These are phyloP conservation scores for Aspergillus sp. DNA, from an alignment of 2,329 filamentous ascomycete species.

Conservation along the genomic window DNA sequence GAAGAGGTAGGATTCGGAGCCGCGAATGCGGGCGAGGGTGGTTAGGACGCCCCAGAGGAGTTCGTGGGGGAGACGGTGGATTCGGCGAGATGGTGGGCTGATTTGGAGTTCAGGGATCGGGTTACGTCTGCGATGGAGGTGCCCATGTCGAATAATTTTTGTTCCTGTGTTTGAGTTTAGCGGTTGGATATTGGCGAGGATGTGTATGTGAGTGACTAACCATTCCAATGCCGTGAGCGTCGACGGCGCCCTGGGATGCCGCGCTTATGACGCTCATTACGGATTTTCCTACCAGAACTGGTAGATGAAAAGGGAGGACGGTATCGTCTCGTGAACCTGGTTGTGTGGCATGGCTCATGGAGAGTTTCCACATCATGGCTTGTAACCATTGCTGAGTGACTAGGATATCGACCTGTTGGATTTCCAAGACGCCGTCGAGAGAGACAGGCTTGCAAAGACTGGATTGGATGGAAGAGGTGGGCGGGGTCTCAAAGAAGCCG, in stretches of 20 bases:
- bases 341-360: constrained; percentile 61
- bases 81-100: constrained; percentile 23
- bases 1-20: constrained; percentile 34
- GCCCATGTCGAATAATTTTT: constrained; percentile 34
- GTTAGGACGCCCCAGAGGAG: constrained; percentile 36
- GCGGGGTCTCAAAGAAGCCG: constrained; percentile 21
- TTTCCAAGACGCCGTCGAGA: constrained; percentile 54
- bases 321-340: constrained; percentile 51
- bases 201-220: constrained; percentile 44
- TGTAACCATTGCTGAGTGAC: constrained; percentile 69
- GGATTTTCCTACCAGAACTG: constrained; percentile 60
- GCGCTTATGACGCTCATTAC: constrained; percentile 64
- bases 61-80: constrained; percentile 26
- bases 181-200: background rate
- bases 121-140: constrained; percentile 29
- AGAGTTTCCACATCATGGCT: constrained; percentile 68
- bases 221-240: constrained; percentile 69
- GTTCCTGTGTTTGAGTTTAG: constrained; percentile 22
- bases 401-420: constrained; percentile 64
- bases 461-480: constrained; percentile 46
- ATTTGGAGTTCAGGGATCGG: constrained; percentile 23
- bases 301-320: constrained; percentile 60
- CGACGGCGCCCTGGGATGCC: constrained; percentile 70
- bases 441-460: constrained; percentile 50
- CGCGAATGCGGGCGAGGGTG: constrained; percentile 33